Evolutionary conservation across 192 early-diverging fungal species (phyloP), one percentile per base, ranked within the genome.

Genomic region (Podila verticillata): DNA sequence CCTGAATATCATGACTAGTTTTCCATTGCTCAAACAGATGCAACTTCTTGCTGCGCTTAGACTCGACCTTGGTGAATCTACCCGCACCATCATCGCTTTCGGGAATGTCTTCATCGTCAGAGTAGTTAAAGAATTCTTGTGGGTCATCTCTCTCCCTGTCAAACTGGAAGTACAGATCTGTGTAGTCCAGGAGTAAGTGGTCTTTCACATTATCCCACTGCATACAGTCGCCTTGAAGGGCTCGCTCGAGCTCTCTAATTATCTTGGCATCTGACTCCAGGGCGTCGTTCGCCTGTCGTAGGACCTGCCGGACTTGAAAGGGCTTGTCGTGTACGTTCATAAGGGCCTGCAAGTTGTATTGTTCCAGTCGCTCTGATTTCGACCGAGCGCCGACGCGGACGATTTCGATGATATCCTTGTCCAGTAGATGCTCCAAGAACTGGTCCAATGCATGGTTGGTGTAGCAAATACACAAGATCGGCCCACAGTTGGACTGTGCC

Each of bases 371-470:
- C 30, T 75, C 78, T 28, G 74, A 78, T 47, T 75, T 78, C 0
- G 80, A 81, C 3, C 84, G 79, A 15, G 73, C 32, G 10, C 90
- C 88, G 12, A 91, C 49, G 19, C 90, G 84, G 30, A 89, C 85
- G 49, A 88, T 79, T 3, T 74, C 59, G 7, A 57, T 39, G 5
- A 88, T 66, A 2, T 62, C 78, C 17, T 63, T 48, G 31, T 89
- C 81, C 4, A 90, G 61, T 9, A 91, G 63, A 58, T 88, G 79
- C 57, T 87, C 86, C 1, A 91, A 57, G 65, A 91, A 91, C 66
- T 89, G 87, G 44, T 90, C 90, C 15, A 91, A 64, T 3, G 89
- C 90, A 62, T 90, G 88, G 61, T 90, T 88, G 12, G 89, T 91
- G 57, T 82, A 88, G 39, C 84, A 85, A 15, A 91, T 81, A 24